Conservation (phyloP, 371 early-diverging fungal species). For the Fennellomyces sp. region DNA sequence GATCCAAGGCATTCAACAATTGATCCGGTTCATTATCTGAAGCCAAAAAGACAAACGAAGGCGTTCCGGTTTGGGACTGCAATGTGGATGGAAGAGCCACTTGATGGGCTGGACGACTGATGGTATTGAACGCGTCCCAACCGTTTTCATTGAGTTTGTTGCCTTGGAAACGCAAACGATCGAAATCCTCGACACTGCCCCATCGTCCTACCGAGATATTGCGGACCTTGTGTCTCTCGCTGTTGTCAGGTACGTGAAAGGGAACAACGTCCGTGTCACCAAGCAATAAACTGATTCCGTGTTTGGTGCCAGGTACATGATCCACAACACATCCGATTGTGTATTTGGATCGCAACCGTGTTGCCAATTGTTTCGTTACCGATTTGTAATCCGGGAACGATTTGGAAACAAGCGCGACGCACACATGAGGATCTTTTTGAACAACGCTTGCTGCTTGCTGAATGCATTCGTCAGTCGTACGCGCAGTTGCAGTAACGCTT, state of each 20-base stretch:
- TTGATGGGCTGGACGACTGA: slow-evolving; percentile 36
- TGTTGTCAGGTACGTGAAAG: slow-evolving; percentile 29
- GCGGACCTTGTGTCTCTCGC: slow-evolving; percentile 48
- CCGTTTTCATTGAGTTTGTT: slow-evolving; percentile 48
- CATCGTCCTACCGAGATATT: slow-evolving; percentile 60
- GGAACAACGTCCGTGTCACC: slow-evolving; percentile 36
- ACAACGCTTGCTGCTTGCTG: slow-evolving; percentile 12
- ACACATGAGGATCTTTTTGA: slow-evolving; percentile 23
- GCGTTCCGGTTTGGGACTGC: slow-evolving; percentile 15
- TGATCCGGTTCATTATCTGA: slow-evolving; percentile 72
- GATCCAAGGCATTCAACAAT: slow-evolving; percentile 57
- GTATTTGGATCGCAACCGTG: slow-evolving; percentile 15
- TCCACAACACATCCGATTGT: slow-evolving; percentile 56
- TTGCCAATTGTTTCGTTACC: slow-evolving; percentile 8
- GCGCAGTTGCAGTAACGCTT: slow-evolving; percentile 25
- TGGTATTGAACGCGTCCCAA: slow-evolving; percentile 48
- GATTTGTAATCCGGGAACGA: slow-evolving; percentile 37
- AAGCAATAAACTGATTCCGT: slow-evolving; percentile 49
- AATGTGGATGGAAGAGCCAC: slow-evolving; percentile 26
- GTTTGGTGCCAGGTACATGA: slow-evolving; percentile 49
- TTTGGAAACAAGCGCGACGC: slow-evolving; percentile 45
- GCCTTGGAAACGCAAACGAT: slow-evolving; percentile 30
- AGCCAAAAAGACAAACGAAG: slow-evolving; percentile 52
- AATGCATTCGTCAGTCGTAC: slow-evolving; percentile 31
- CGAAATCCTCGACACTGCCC: slow-evolving; percentile 50